A percentile compares a stretch with the other conserved stretches of the same genome.
Evolutionary conservation across 2,329 filamentous ascomycete species (phyloP).

Genomic region (Aspergillus candidus): DNA sequence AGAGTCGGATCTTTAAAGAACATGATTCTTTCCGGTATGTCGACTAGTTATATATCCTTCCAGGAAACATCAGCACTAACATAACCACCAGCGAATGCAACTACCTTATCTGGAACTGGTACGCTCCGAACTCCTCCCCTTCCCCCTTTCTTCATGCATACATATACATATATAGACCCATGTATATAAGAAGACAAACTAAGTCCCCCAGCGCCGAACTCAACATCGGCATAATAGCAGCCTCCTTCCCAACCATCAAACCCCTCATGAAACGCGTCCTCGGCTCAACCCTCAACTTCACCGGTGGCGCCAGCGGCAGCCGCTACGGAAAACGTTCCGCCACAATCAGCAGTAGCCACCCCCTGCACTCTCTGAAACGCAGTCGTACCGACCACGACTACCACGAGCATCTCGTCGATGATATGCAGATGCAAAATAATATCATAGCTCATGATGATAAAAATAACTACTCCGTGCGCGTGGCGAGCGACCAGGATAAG

Average conservation of each 20-base stretch:
- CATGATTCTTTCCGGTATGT: constrained; percentile 31
- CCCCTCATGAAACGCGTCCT: constrained; percentile 27
- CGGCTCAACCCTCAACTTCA: constrained; percentile 7
- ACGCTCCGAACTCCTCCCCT: neutral
- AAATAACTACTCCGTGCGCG: neutral
- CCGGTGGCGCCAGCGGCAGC: constrained; percentile 6
- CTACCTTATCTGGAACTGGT: constrained; percentile 18
- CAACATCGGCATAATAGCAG: constrained; percentile 37
- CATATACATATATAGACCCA: no score
- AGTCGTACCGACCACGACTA: constrained; percentile 1
- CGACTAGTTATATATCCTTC: no score
- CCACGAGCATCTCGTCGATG: neutral
- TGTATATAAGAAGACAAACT: no score
- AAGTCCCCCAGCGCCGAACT: constrained; percentile 32
- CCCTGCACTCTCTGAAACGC: no score
- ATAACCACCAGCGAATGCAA: constrained; percentile 5
- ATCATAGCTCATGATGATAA: no score
- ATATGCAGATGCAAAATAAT: neutral
- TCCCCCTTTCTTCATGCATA: neutral
- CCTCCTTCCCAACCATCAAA: constrained; percentile 37
- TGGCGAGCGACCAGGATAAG: neutral
- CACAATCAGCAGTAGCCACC: no score
- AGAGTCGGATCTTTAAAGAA: constrained; percentile 20
- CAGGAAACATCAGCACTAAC: neutral
- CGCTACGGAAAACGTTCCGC: constrained; percentile 3